Evolutionary conservation across 2,329 filamentous ascomycete genomes (phyloP).

Genomic region (Penicillium sp.): DNA sequence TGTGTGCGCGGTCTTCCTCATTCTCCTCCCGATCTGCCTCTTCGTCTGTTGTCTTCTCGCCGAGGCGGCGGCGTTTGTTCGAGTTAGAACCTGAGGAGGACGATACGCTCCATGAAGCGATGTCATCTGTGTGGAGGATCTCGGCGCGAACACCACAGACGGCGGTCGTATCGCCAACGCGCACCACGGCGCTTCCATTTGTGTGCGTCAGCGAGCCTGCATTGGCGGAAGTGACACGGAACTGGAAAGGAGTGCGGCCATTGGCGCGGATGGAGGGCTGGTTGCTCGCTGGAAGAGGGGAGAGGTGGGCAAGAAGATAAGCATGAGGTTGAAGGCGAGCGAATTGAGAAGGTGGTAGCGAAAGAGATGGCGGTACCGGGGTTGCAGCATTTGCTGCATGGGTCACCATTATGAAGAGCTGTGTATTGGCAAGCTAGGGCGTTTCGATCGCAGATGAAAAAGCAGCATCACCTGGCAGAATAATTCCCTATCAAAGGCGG

Average conservation of each 20-base stretch:
- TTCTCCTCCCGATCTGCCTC: constrained; percentile 23
- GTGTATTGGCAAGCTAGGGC: neutral
- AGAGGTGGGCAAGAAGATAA: constrained; percentile 85
- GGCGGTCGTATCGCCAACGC: constrained; percentile 86
- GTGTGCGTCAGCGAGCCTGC: constrained; percentile 82
- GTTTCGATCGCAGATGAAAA: constrained; percentile 9
- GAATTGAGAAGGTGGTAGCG: constrained; percentile 66
- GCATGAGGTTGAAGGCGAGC: constrained; percentile 85
- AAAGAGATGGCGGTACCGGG: constrained; percentile 46
- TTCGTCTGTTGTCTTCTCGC: constrained; percentile 14
- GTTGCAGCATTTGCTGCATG: constrained; percentile 21
- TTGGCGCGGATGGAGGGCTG: constrained; percentile 71
- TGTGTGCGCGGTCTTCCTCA: constrained; percentile 44
- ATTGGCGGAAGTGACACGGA: constrained; percentile 73
- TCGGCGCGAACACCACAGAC: constrained; percentile 91
- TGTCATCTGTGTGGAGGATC: constrained; percentile 71
- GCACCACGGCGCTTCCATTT: constrained; percentile 84
- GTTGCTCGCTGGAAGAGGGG: constrained; percentile 51
- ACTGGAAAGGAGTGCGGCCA: constrained; percentile 68
- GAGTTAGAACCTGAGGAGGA: constrained; percentile 32
- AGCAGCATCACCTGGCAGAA: constrained; percentile 23
- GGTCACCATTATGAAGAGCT: constrained; percentile 22
- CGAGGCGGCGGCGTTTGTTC: constrained; percentile 31
- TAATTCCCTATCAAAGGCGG: constrained; percentile 25
- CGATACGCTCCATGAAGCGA: constrained; percentile 55